Evolutionary conservation across 192 early-diverging fungal genomes (phyloP), one percentile per base, ranked within the genome.

Genomic region (Coemansia sp.): DNA sequence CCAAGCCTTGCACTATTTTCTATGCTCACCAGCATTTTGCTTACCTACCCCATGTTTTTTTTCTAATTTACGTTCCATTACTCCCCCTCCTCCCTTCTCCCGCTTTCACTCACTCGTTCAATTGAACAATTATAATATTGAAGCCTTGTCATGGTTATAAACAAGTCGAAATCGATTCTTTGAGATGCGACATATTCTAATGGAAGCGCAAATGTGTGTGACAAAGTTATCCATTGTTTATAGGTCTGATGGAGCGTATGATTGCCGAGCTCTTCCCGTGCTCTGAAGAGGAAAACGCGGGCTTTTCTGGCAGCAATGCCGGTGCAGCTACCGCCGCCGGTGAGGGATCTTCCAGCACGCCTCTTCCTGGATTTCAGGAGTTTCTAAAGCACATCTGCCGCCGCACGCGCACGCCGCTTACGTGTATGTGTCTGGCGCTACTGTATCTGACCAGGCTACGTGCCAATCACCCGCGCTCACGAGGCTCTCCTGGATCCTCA

Each of bases 361-460:
- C 62, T 2, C 62, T 77, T 48, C 80, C 80, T 6, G 71, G 66
- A 25, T 77, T 83, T 50, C 69, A 77, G 32, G 81, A 83, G 48
- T 85, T 85, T 38, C 65, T 85, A 36, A 77, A 77, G 64, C 75
- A 83, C 58, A 82, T 80, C 28, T 77, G 73, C 57, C 75, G 82
- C 45, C 84, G 84, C 67, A 85, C 84, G 7, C 84, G 82, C 66
- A 83, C 80, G 48, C 81, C 80, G 36, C 69, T 80, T 29, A 77
- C 80, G 7, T 77, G 75, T 40, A 83, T 85, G 69, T 76, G 75
- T 54, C 66, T 83, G 33, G 87, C 85, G 58, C 78, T 88, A 30
- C 61, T 86, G 32, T 88, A 86, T 48, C 68, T 88, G 34, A 80
- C 75, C 2, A 59, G 85, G 25, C 81, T 88, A 22, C 84, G 85